Percentiles rank a stretch among this genome's conserved stretches.
These are phyloP conservation scores for Plasmodium gallinaceum DNA, from an alignment of 169 alveolate genomes.

Conservation along the genomic window DNA sequence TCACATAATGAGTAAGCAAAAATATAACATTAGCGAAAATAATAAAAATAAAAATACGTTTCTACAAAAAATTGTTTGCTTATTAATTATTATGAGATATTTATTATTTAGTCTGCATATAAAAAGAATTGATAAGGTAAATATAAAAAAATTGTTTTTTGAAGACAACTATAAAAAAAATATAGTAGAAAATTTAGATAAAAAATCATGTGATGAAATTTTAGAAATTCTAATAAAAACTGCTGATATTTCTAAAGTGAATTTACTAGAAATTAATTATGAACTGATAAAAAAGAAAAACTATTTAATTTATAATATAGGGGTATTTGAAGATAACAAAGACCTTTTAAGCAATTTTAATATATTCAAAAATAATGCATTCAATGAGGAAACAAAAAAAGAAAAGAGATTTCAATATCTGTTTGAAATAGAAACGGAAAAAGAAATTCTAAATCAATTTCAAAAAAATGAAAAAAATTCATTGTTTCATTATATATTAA, in stretches of 20 bases:
- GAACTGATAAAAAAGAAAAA: background rate
- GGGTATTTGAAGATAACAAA: background rate
- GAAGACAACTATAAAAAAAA: constrained; percentile 47
- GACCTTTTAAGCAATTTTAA: background rate
- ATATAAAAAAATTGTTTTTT: constrained; percentile 37
- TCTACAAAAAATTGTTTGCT: constrained; percentile 19
- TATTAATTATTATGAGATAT: constrained; percentile 24
- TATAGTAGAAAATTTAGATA: constrained; percentile 43
- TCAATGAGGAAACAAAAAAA: constrained; percentile 9
- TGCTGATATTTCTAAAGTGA: constrained; percentile 17
- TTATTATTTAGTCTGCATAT: constrained; percentile 6
- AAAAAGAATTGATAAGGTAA: constrained; percentile 3
- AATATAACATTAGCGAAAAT: background rate
- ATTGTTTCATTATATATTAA: constrained; percentile 15
- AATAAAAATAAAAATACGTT: background rate
- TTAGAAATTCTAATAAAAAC: constrained; percentile 35
- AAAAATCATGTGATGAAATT: constrained; percentile 40
- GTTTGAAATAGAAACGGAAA: constrained; percentile 69
- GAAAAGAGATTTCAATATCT: constrained; percentile 24
- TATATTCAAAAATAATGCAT: background rate
- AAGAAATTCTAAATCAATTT: constrained; percentile 26
- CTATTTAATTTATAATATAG: constrained; percentile 7
- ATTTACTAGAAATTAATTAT: constrained; percentile 7
- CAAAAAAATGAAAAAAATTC: constrained; percentile 26
- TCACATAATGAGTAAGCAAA: background rate